Evolutionary conservation across 495 filamentous ascomycete genomes (phyloP), one percentile per base, ranked within the genome.

Genomic region (Lepraria neglecta): DNA sequence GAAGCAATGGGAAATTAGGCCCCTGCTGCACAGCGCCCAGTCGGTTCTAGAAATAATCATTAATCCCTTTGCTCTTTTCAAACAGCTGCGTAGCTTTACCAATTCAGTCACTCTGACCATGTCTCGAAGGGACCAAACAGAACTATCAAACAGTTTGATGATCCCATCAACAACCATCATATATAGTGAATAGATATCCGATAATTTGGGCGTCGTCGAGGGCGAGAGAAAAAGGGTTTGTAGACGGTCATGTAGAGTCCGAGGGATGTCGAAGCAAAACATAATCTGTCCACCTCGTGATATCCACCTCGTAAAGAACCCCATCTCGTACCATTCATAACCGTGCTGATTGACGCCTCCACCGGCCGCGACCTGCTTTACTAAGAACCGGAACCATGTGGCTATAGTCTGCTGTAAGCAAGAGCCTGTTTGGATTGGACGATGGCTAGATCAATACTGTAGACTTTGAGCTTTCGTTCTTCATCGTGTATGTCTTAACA

Each of bases 1-100:
- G 77, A 14, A 80, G 63, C 11, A 50, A 60, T 40, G 67, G 62
- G 47, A 78, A 80, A 54, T 76, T 67, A 6, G 77, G 74, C 2
- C 60, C 67, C 65, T 57, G 56, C 19, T 48, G 56, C 24, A 47
- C 11, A 35, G 56, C 19, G 21, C 40, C 28, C 19, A 19, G 52
- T 19, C 61, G 56, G 14, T 67, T 61, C 53, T 61, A 14, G 51
- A 7, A 59, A 14, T 55, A 1, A 65, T 58, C 43, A 7, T 53
- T 11, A 53, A 48, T 24, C 17, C 9, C 43, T 9, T 58, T 21
- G 46, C 24, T 17, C 33, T 9, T 59, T 27, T 5, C 14, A 40
- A n/a, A 31, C 52, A 60, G 33, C 17, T 50, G 14, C 1, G 48
- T n/a, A 50, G 56, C 30, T 31, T 40, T 54, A 65, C 52, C 43